Evolutionary conservation across 1,284 basidiomycete species (phyloP), one percentile per base, ranked within the genome.

Genomic region (Athelia psychrophila): DNA sequence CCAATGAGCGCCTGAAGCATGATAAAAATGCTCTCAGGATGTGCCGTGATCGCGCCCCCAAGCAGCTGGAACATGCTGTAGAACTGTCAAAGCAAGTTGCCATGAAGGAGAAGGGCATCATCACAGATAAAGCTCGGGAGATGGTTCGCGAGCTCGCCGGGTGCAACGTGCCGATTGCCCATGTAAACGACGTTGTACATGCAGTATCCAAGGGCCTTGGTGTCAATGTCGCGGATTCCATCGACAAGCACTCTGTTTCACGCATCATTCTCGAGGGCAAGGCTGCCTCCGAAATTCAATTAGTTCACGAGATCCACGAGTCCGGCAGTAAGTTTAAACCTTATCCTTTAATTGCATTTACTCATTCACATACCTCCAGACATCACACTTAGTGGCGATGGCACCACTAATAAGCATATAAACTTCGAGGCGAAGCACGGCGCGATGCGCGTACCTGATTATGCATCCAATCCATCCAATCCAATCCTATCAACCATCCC

Each of bases 361-460:
- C n/a, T n/a, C n/a, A n/a, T n/a, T n/a, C n/a, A n/a, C n/a, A n/a
- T n/a, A n/a, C 12, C 33, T 35, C 18, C 33, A 12, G 33, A 35
- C 33, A 18, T 12, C 24, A 40, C 20, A 3, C 18, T n/a, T n/a
- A n/a, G n/a, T n/a, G n/a, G n/a, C n/a, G n/a, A n/a, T n/a, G n/a
- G n/a, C n/a, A n/a, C n/a, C n/a, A n/a, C n/a, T n/a, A n/a, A n/a
- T n/a, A n/a, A n/a, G n/a, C n/a, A n/a, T n/a, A n/a, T n/a, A n/a
- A n/a, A n/a, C n/a, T n/a, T n/a, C n/a, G n/a, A n/a, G n/a, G n/a
- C n/a, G n/a, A n/a, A n/a, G n/a, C n/a, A 18, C 18, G 60, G 49
- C 1, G n/a, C 57, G 4, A 57, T 58, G 3, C 23, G 54, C 23
- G 63, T 61, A 48, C 52, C 57, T 32, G 61, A 65, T 48, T 56